Percentiles rank a stretch among this genome's conserved stretches.
phyloP scores from a whole-genome alignment of 768 basidiomycete genomes.

The Gymnopilus dilepis region DNA sequence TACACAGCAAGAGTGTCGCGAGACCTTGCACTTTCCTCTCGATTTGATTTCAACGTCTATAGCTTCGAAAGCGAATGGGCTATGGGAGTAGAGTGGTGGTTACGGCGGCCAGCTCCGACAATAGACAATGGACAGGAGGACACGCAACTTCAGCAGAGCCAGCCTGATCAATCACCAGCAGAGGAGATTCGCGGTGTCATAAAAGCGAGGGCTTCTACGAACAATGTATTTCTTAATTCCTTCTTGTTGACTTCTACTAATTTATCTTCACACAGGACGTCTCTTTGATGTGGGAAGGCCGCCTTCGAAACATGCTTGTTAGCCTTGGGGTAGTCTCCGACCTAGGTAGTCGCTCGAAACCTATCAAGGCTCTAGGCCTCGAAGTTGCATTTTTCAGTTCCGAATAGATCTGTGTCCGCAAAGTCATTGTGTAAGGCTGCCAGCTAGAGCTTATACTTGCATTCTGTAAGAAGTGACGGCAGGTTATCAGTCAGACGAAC shows the following conservation, averaged over 20 bases:
- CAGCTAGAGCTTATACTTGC: no score
- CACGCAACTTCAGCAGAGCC: constrained; percentile 11
- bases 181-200: constrained; percentile 77
- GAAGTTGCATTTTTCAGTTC: constrained; percentile 94
- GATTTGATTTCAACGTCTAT: constrained; percentile 96
- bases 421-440: no score
- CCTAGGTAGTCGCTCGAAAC: constrained; percentile 81
- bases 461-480: no score
- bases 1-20: constrained; percentile 88
- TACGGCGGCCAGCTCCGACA: constrained; percentile 59
- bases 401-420: constrained; percentile 28
- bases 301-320: constrained; percentile 86
- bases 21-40: constrained; percentile 84
- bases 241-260: background rate
- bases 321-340: constrained; percentile 93
- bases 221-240: constrained; percentile 56
- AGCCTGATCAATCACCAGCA: constrained; percentile 16
- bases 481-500: no score
- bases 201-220: constrained; percentile 89
- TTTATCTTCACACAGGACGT: constrained; percentile 61
- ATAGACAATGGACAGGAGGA: constrained; percentile 21
- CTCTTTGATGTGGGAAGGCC: constrained; percentile 93
- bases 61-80: constrained; percentile 97
- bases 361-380: constrained; percentile 89
- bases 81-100: constrained; percentile 96